A percentile compares a stretch with the other conserved stretches of the same genome.
phyloP scores from a whole-genome alignment of 2,329 filamentous ascomycete species.

The Neonectria ditissima region DNA sequence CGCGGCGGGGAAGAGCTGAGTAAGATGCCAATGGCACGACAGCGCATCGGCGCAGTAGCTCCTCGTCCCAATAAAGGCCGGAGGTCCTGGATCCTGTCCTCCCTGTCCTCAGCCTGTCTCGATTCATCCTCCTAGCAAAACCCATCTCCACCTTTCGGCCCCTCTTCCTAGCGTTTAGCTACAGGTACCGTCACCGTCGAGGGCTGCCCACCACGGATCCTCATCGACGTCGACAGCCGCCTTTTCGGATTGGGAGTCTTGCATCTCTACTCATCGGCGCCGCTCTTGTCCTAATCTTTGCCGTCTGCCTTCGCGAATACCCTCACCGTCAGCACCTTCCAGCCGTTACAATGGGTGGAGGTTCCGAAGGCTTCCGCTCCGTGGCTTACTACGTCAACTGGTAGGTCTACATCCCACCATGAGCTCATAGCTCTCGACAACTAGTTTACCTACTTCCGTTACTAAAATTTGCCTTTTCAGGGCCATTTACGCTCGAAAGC shows the following conservation, averaged over 20 bases:
- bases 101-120: background rate
- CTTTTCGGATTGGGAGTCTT: conserved; percentile 17
- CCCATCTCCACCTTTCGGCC: background rate
- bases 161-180: conserved; percentile 16
- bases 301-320: conserved; percentile 28
- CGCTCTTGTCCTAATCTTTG: conserved; percentile 28
- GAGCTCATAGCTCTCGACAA: conserved; percentile 8
- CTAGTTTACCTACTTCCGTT: background rate
- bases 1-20: conserved; percentile 22
- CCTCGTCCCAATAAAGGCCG: background rate
- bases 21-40: conserved; percentile 11
- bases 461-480: conserved; percentile 46
- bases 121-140: conserved; percentile 6
- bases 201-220: conserved; percentile 32
- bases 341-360: conserved; percentile 55
- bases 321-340: conserved; percentile 1
- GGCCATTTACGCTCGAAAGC: conserved; percentile 89
- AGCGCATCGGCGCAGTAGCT: background rate
- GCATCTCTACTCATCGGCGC: conserved; percentile 16
- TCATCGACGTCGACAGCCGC: conserved; percentile 25
- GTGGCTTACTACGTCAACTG: conserved; percentile 83
- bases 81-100: background rate
- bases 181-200: conserved; percentile 10
- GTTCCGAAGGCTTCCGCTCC: conserved; percentile 67
- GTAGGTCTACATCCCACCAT: conserved; percentile 47